Evolutionary conservation across 192 early-diverging fungal genomes (phyloP).

Genomic region (Coemansia sp.): DNA sequence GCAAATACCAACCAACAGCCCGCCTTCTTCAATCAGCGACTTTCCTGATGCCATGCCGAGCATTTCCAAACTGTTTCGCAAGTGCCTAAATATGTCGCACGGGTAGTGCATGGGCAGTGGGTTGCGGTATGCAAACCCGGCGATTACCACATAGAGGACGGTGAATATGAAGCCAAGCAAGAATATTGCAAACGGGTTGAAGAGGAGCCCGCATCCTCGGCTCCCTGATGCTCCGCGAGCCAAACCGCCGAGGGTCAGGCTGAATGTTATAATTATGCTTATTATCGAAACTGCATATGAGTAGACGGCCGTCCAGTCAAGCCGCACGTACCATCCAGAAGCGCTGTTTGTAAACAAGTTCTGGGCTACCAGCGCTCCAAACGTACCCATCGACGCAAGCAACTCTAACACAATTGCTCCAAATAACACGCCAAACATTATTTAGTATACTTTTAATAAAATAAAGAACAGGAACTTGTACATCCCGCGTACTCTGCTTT

Average conservation of each 20-base stretch:
- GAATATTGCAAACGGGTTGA: constrained; percentile 33
- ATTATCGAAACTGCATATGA: constrained; percentile 36
- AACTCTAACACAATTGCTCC: constrained; percentile 35
- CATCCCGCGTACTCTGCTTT: not conserved
- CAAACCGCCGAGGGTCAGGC: constrained; percentile 31
- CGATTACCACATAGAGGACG: constrained; percentile 43
- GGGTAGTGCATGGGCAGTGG: constrained; percentile 48
- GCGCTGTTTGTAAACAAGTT: constrained; percentile 52
- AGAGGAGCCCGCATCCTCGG: constrained; percentile 19
- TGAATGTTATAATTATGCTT: constrained; percentile 26
- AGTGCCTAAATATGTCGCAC: constrained; percentile 41
- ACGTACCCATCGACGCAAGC: constrained; percentile 45
- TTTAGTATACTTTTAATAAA: not conserved
- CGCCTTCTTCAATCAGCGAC: constrained; percentile 43
- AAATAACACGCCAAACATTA: constrained; percentile 39
- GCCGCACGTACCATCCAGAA: constrained; percentile 37
- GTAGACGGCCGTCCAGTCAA: constrained; percentile 49
- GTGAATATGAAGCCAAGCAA: constrained; percentile 33
- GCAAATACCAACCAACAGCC: constrained; percentile 43
- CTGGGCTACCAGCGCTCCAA: constrained; percentile 42
- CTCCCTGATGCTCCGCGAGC: constrained; percentile 15
- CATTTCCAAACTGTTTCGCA: constrained; percentile 32
- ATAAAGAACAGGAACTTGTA: not conserved
- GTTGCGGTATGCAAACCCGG: constrained; percentile 44
- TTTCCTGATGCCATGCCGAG: constrained; percentile 34